Percentiles rank a stretch among this genome's conserved stretches.
Evolutionary conservation across 2,329 filamentous ascomycete species (phyloP).

Genomic region (Thelonectria rubi): DNA sequence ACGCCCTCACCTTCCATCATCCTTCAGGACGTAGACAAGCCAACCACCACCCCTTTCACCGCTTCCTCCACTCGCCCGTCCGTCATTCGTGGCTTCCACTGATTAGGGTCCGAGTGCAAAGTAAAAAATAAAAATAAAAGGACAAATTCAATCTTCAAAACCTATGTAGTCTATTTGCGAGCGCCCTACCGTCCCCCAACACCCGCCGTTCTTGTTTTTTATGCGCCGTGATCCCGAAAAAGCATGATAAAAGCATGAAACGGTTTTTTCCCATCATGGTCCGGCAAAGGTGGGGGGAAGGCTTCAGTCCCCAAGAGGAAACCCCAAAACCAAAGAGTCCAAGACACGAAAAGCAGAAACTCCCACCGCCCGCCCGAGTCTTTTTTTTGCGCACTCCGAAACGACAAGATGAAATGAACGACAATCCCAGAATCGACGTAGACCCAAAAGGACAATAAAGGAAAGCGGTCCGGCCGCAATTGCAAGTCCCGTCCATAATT

Average conservation of each 20-base stretch:
- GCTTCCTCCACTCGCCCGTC: neutral
- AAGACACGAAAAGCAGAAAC: constrained; percentile 10
- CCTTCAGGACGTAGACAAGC: neutral
- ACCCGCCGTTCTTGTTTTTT: constrained; percentile 24
- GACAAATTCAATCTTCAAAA: constrained; percentile 21
- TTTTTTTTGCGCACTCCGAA: constrained; percentile 2
- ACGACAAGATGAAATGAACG: constrained; percentile 15
- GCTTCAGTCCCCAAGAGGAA: constrained; percentile 1
- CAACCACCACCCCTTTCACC: neutral
- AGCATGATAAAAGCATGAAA: constrained; percentile 29
- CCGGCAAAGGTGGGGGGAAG: constrained; percentile 11
- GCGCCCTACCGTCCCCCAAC: constrained; percentile 29
- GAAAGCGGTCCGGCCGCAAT: constrained; percentile 11
- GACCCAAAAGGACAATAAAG: constrained; percentile 14
- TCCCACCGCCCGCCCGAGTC: neutral
- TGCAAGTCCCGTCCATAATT: neutral
- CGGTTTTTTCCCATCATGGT: constrained; percentile 29
- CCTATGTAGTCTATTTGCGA: constrained; percentile 37
- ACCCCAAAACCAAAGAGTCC: neutral
- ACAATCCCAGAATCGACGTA: constrained; percentile 11
- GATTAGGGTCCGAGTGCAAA: neutral
- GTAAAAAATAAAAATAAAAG: neutral
- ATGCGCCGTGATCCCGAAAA: constrained; percentile 36
- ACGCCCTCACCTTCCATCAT: neutral
- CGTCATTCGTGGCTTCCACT: neutral